Evolutionary conservation across 179 eudicot species (phyloP).

Genomic region (Corrigiola litoralis): DNA sequence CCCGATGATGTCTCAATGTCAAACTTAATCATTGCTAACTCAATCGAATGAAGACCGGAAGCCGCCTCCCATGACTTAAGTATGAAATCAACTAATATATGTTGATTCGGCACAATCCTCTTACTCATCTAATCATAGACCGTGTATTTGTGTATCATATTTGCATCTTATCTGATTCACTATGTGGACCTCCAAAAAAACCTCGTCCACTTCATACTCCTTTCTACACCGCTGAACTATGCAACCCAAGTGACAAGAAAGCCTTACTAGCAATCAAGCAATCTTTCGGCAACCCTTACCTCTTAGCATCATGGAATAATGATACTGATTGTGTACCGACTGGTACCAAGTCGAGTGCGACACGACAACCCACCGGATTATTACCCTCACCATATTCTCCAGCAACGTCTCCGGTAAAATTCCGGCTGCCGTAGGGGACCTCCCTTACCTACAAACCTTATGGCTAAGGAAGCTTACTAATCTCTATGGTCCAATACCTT

Average conservation of each 20-base stretch:
- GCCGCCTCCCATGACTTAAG: too few species aligned
- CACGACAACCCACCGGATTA: slow-evolving; percentile 19
- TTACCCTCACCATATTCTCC: slow-evolving; percentile 5
- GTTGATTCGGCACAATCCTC: too few species aligned
- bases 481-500: slow-evolving; percentile 22
- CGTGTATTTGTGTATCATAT: too few species aligned
- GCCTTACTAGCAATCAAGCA: slow-evolving; percentile 45
- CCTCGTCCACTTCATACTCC: too few species aligned
- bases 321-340: slow-evolving; percentile 32
- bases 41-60: too few species aligned
- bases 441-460: slow-evolving; percentile 22
- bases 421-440: slow-evolving; percentile 25
- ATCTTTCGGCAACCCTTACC: slow-evolving; percentile 34
- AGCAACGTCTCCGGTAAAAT: slow-evolving; percentile 22
- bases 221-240: slow-evolving; percentile 29
- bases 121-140: too few species aligned
- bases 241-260: slow-evolving; percentile 54
- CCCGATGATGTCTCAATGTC: too few species aligned
- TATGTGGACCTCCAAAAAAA: too few species aligned
- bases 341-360: slow-evolving; percentile 33
- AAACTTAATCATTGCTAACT: too few species aligned
- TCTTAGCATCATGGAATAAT: slow-evolving; percentile 28
- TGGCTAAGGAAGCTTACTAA: slow-evolving; percentile 1
- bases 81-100: too few species aligned
- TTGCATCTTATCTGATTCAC: too few species aligned